Conservation (phyloP, 371 early-diverging fungal genomes). For the Zopfochytrium polystomum region DNA sequence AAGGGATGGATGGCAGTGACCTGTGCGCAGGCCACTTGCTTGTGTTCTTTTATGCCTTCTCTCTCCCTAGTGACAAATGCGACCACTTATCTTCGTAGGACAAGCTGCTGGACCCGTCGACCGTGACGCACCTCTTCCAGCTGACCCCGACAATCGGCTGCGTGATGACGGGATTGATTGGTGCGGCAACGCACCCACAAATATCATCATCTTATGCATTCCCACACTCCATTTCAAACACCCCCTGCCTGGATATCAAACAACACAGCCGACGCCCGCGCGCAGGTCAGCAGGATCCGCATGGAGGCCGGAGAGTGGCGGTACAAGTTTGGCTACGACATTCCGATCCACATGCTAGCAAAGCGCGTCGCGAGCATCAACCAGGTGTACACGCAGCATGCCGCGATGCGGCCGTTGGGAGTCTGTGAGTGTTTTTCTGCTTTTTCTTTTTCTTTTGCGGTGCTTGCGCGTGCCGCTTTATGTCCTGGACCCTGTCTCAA, state of each 20-base stretch:
- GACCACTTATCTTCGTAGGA: slow-evolving; percentile 92
- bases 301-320: slow-evolving; percentile 96
- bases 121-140: slow-evolving; percentile 89
- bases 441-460: neutral
- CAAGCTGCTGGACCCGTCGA: slow-evolving; percentile 91
- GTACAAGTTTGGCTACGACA: slow-evolving; percentile 97
- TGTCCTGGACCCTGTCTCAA: neutral
- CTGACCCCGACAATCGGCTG: slow-evolving; percentile 94
- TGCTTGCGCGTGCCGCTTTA: neutral
- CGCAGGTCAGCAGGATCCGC: slow-evolving; percentile 88
- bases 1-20: too few species aligned
- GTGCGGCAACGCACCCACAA: slow-evolving; percentile 47
- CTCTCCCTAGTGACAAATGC: too few species aligned
- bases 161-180: slow-evolving; percentile 94
- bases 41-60: slow-evolving; percentile 11
- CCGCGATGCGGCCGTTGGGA: slow-evolving; percentile 96
- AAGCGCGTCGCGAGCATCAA: slow-evolving; percentile 96
- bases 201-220: neutral
- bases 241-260: neutral
- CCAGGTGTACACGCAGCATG: slow-evolving; percentile 98
- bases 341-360: slow-evolving; percentile 93
- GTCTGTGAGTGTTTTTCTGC: slow-evolving; percentile 68
- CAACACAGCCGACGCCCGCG: slow-evolving; percentile 92
- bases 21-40: too few species aligned
- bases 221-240: neutral